phyloP scores from a whole-genome alignment of 192 early-diverging fungal species.

The Coemansia asiatica region DNA sequence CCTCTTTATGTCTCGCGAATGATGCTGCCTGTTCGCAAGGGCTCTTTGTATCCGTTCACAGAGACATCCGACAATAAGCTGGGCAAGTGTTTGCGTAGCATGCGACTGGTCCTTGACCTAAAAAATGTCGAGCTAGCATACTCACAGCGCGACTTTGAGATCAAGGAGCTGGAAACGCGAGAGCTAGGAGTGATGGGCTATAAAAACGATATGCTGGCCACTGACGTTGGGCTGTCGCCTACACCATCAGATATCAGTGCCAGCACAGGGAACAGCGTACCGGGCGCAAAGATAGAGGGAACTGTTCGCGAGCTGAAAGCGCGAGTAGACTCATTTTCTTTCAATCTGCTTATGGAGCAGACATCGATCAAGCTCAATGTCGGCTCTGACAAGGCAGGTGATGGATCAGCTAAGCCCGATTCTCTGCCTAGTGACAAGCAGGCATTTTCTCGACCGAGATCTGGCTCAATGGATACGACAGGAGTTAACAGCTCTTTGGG shows the following conservation, averaged over 20 bases:
- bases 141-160: conserved; percentile 53
- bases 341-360: conserved; percentile 48
- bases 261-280: not conserved
- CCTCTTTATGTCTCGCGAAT: conserved; percentile 54
- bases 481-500: not conserved
- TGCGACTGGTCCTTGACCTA: conserved; percentile 50
- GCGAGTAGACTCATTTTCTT: conserved; percentile 51
- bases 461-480: not conserved
- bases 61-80: conserved; percentile 53
- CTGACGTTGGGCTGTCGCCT: conserved; percentile 26
- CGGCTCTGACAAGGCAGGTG: not conserved
- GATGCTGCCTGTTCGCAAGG: conserved; percentile 58
- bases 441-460: not conserved
- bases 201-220: conserved; percentile 6
- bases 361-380: conserved; percentile 41
- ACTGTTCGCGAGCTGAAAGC: conserved; percentile 51
- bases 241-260: conserved; percentile 37
- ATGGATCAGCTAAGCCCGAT: not conserved
- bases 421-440: not conserved
- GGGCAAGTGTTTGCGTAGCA: conserved; percentile 52
- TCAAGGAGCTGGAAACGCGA: conserved; percentile 54
- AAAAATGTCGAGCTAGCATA: conserved; percentile 52
- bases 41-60: conserved; percentile 51
- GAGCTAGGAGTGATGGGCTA: conserved; percentile 39
- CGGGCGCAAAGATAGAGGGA: conserved; percentile 51